Percentiles rank a stretch among this genome's conserved stretches.
Conservation (phyloP, 2,329 filamentous ascomycete species). For the Aaosphaeria arxii region DNA sequence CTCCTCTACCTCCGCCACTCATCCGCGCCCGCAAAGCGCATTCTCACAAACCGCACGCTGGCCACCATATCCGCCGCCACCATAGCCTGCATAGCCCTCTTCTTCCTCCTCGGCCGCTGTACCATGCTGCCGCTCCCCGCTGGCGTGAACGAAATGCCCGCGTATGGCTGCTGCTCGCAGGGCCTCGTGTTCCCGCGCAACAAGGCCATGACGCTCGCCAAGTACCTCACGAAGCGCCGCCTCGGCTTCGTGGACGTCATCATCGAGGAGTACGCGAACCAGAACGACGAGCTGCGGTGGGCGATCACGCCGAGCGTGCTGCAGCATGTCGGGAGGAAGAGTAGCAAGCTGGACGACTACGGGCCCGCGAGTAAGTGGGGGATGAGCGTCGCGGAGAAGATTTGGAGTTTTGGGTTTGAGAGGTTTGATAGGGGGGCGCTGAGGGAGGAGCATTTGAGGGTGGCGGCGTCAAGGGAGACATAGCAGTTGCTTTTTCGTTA, state of each 20-base stretch:
- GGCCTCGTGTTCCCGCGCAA: constrained; percentile 43
- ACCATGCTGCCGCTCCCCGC: constrained; percentile 35
- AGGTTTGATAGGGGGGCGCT: constrained; percentile 22
- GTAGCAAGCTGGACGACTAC: constrained; percentile 32
- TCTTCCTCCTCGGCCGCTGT: constrained; percentile 41
- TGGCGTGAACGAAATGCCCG: constrained; percentile 41
- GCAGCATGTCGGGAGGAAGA: constrained; percentile 45
- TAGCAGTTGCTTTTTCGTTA: too few relatives aligned
- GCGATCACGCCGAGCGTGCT: constrained; percentile 43
- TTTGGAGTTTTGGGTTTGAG: constrained; percentile 42
- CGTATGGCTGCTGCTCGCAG: constrained; percentile 46
- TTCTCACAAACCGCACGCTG: constrained; percentile 18
- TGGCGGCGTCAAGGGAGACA: neutral
- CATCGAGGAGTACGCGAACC: constrained; percentile 42
- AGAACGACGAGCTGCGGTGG: constrained; percentile 38
- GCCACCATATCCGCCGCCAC: neutral
- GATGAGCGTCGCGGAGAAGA: constrained; percentile 31
- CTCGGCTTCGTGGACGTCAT: constrained; percentile 40
- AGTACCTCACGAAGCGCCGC: constrained; percentile 30
- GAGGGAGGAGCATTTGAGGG: constrained; percentile 21
- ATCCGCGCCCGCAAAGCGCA: constrained; percentile 15
- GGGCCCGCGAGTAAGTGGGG: constrained; percentile 24
- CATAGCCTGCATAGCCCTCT: constrained; percentile 28
- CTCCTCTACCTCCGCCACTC: constrained; percentile 23
- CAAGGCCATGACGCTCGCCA: constrained; percentile 21